phyloP scores from a whole-genome alignment of 148 eudicot genomes.

The Heliamphora exappendiculata region DNA sequence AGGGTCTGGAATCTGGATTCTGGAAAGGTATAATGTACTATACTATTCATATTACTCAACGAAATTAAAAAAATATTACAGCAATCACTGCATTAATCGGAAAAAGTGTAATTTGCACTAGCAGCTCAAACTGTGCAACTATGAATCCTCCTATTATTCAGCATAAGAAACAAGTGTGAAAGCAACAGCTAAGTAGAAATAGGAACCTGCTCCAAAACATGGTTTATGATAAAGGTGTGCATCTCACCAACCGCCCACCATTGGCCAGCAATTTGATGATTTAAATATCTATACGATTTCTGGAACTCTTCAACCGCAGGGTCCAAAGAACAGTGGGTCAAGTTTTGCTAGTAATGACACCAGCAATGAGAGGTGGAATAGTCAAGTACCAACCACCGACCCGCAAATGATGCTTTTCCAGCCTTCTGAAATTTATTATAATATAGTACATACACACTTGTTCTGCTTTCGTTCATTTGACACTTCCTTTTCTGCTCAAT shows the following conservation, averaged over 20 bases:
- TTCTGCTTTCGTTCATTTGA: slow-evolving; percentile 26
- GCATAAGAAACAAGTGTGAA: slow-evolving; percentile 4
- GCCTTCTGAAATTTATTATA: slow-evolving; percentile 24
- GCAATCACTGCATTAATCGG: background rate
- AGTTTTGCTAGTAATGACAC: background rate
- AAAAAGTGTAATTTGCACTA: background rate
- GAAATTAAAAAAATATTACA: background rate
- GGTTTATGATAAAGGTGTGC: slow-evolving; percentile 4
- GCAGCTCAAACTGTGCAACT: slow-evolving; percentile 8
- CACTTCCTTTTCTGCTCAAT: slow-evolving; percentile 42
- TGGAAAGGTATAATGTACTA: no score
- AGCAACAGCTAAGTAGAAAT: slow-evolving; percentile 13
- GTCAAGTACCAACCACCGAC: slow-evolving; percentile 16
- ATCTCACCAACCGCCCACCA: slow-evolving; percentile 16
- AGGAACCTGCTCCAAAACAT: slow-evolving; percentile 12
- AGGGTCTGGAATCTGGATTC: no score
- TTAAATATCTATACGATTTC: slow-evolving; percentile 9
- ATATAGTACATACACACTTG: slow-evolving; percentile 45
- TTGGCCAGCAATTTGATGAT: slow-evolving; percentile 5
- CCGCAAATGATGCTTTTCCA: slow-evolving; percentile 8
- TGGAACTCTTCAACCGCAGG: slow-evolving; percentile 14
- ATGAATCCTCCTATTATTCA: background rate
- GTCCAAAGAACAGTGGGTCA: background rate
- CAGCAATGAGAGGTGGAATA: background rate
- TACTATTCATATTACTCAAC: background rate